Percentiles rank a stretch among this genome's conserved stretches.
These are phyloP conservation scores for Hura crepitans DNA, from an alignment of 441 rosid species.

Conservation along the genomic window DNA sequence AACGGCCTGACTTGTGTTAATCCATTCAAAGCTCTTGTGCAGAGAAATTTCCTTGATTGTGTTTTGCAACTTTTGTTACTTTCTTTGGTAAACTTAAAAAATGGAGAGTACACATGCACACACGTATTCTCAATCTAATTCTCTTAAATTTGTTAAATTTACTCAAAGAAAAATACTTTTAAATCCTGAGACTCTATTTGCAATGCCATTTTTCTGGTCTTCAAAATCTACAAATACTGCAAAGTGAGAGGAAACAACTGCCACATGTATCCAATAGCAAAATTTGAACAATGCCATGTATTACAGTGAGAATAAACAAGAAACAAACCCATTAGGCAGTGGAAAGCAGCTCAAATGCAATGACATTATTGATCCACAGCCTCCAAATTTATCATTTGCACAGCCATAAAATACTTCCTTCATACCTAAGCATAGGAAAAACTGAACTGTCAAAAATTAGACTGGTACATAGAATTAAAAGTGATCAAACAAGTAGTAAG, in stretches of 20 bases:
- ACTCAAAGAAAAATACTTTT: neutral
- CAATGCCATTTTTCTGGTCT: neutral
- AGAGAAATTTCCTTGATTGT: no score
- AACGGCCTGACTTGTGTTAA: no score
- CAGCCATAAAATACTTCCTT: slow-evolving; percentile 76
- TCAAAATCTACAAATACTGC: neutral
- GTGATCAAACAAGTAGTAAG: neutral
- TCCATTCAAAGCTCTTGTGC: no score
- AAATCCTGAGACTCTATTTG: neutral
- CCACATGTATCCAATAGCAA: neutral
- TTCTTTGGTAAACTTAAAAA: no score
- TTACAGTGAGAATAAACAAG: neutral
- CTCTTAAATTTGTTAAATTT: neutral
- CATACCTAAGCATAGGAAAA: slow-evolving; percentile 37
- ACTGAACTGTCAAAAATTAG: neutral
- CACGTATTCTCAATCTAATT: no score
- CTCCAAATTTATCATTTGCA: slow-evolving; percentile 82
- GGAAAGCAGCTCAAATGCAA: slow-evolving; percentile 44
- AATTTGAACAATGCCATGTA: neutral
- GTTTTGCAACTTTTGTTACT: no score
- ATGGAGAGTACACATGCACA: no score
- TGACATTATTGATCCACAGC: slow-evolving; percentile 76
- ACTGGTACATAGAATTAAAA: neutral
- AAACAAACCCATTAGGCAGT: slow-evolving; percentile 34
- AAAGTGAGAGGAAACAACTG: no score